phyloP scores from a whole-genome alignment of 495 filamentous ascomycete genomes.

The Viridothelium virens region DNA sequence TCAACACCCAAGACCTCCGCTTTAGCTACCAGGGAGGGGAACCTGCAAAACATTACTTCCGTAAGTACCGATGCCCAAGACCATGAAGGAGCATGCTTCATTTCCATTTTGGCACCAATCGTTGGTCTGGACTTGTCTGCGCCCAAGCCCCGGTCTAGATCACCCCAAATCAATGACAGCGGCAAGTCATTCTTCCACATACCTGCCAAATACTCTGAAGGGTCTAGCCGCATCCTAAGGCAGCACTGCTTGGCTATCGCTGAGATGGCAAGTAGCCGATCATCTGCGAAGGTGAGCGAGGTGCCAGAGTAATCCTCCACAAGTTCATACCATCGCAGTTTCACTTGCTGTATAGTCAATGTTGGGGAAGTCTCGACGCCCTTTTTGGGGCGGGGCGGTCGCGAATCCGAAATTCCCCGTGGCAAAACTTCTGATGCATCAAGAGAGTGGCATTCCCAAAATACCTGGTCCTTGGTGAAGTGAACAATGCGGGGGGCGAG shows the following conservation, averaged over 20 bases:
- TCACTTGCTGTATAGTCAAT: background rate
- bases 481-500: conserved; percentile 24
- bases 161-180: background rate
- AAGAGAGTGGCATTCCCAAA: conserved; percentile 22
- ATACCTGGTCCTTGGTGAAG: conserved; percentile 16
- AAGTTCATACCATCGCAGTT: background rate
- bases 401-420: conserved; percentile 1
- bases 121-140: background rate
- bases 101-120: background rate
- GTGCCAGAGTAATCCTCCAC: conserved; percentile 8
- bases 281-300: background rate
- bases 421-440: conserved; percentile 10
- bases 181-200: conserved; percentile 12
- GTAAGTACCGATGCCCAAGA: conserved; percentile 7
- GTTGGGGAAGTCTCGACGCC: background rate
- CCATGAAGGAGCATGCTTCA: conserved; percentile 10
- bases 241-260: background rate
- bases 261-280: conserved; percentile 8
- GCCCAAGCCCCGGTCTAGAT: background rate
- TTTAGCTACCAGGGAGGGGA: background rate
- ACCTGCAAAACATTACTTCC: background rate
- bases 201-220: conserved; percentile 2
- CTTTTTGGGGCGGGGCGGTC: background rate
- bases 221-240: background rate
- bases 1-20: background rate